Base-by-base conservation (phyloP, 495 filamentous ascomycete species). In the Hypomontagnella monticulosa region DNA sequence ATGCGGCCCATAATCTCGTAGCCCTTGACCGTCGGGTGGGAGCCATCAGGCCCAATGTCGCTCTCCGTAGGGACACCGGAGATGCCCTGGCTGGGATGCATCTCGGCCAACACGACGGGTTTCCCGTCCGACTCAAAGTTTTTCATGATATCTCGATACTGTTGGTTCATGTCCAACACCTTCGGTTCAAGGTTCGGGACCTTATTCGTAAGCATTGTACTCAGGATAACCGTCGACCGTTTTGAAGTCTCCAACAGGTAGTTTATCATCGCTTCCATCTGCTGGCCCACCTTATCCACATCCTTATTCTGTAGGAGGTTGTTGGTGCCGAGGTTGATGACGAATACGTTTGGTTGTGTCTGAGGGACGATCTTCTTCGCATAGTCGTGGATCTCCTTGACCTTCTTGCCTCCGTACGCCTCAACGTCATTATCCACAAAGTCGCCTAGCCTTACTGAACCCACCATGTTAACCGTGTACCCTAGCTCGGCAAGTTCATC, bases 1-100 rank as follows among this genome's bases (percentile, higher is more conserved):
- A 75, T 69, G 14, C 37, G 55, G 9, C 72, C 79, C 78, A 82
- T 80, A 63, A 73, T 75, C 38, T 63, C 53, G 55, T 82, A 82
- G 0, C 78, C 78, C 6, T 19, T 18, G 48, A 81, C 76, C 32
- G 73, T 80, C 1, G 79, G 80, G 59, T 81, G 79, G 4, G 66
- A 63, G 11, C 66, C 66, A 11, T 69, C 66, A 12, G 60, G 60
- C 16, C 66, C 66, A 33, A 69, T 69, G 2, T 69, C 60, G 14
- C 61, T 33, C 3, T 11, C 43, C 6, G 60, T 56, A 6, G 66
- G 66, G 41, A 56, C 51, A 0, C 41, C 66, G 2, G 66, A 20
- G 4, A 23, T 16, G 32, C 60, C 66, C 11, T 63, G 55, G 40
- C 61, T 57, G 3, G 66, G 66, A 42, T 69, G 66, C 66, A 69